Conservation (phyloP, 2,329 filamentous ascomycete genomes). For the Nemania serpens region DNA sequence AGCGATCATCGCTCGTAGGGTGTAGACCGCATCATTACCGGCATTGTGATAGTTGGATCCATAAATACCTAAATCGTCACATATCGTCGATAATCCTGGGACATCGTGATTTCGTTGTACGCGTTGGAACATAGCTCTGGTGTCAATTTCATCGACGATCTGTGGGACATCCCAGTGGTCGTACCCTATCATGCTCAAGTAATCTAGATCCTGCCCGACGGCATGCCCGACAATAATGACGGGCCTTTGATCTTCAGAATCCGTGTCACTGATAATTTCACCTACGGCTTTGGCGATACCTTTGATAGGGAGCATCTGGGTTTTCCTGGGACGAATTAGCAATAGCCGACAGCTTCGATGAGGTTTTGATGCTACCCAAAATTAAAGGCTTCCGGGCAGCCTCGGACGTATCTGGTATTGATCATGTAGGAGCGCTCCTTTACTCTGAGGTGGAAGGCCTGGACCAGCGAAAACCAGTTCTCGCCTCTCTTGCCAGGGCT, state of each 20-base stretch:
- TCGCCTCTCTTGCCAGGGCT: slow-evolving; percentile 64
- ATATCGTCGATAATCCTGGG: slow-evolving; percentile 63
- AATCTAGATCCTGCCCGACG: slow-evolving; percentile 67
- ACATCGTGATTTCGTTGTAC: slow-evolving; percentile 58
- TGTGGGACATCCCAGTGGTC: slow-evolving; percentile 58
- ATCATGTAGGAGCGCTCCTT: slow-evolving; percentile 67
- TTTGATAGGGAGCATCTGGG: slow-evolving; percentile 46
- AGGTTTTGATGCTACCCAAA: slow-evolving; percentile 63
- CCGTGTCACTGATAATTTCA: slow-evolving; percentile 42
- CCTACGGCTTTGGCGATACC: slow-evolving; percentile 45
- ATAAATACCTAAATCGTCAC: slow-evolving; percentile 66
- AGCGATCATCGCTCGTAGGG: slow-evolving; percentile 72
- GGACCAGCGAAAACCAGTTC: slow-evolving; percentile 71
- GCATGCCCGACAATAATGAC: slow-evolving; percentile 85
- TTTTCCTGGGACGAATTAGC: slow-evolving; percentile 43
- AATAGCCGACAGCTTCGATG: neutral
- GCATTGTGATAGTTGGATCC: slow-evolving; percentile 79
- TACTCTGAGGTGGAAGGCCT: slow-evolving; percentile 76
- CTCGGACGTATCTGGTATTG: slow-evolving; percentile 71
- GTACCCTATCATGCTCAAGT: slow-evolving; percentile 68
- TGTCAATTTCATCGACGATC: slow-evolving; percentile 73
- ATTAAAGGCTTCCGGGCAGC: slow-evolving; percentile 74
- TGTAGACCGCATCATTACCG: slow-evolving; percentile 84
- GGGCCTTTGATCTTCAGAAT: slow-evolving; percentile 35
- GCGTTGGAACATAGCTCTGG: slow-evolving; percentile 69